A percentile compares a stretch with the other conserved stretches of the same genome.
These are phyloP conservation scores for Peronospora belbahrii DNA, from an alignment of 352 stramenopile genomes.

Conservation along the genomic window DNA sequence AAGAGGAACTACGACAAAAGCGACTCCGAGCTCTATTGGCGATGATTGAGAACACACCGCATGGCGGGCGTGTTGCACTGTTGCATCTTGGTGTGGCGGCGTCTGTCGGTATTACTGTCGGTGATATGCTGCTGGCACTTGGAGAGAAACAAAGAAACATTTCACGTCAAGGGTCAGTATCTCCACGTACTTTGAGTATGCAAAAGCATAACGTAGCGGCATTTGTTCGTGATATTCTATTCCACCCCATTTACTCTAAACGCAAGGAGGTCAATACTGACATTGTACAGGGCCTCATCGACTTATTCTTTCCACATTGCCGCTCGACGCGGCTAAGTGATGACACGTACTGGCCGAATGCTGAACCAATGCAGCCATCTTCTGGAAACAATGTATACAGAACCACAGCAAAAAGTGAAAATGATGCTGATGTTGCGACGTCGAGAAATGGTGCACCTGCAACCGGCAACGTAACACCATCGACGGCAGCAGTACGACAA, in stretches of 20 bases:
- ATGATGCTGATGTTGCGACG: constrained; percentile 16
- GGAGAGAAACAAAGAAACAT: constrained; percentile 53
- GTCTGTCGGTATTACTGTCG: constrained; percentile 34
- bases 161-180: constrained; percentile 14
- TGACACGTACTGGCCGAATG: constrained; percentile 31
- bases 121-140: constrained; percentile 45
- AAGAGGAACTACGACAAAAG: constrained; percentile 31
- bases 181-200: constrained; percentile 16
- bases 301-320: constrained; percentile 67
- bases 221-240: constrained; percentile 73
- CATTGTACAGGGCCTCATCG: constrained; percentile 44
- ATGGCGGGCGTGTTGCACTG: constrained; percentile 49
- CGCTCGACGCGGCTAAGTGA: constrained; percentile 57
- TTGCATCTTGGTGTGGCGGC: constrained; percentile 53
- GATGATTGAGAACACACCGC: constrained; percentile 44
- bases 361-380: constrained; percentile 1
- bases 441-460: neutral
- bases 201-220: constrained; percentile 45
- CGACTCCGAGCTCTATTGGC: constrained; percentile 33
- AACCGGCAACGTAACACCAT: neutral
- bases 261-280: constrained; percentile 33
- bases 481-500: constrained; percentile 6
- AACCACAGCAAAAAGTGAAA: constrained; percentile 14
- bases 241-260: constrained; percentile 65
- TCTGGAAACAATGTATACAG: neutral